Percentiles rank a stretch among this genome's conserved stretches.
Evolutionary conservation across 768 basidiomycete species (phyloP).

Genomic region (Baorangia bicolor): DNA sequence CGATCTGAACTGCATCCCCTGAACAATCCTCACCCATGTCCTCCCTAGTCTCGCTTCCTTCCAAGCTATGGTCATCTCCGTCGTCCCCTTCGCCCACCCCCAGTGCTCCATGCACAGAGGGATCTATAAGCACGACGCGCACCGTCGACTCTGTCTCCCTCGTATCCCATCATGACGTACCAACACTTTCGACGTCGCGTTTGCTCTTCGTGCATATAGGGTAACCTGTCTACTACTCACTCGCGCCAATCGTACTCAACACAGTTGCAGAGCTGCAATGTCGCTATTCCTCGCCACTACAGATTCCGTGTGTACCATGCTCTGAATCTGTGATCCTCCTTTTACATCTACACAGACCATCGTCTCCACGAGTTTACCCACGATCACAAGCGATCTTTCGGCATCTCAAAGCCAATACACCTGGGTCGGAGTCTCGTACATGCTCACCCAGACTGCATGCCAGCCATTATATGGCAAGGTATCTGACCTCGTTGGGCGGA

Average conservation of each 20-base stretch:
- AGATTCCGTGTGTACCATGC: slow-evolving; percentile 59
- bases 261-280: slow-evolving; percentile 60
- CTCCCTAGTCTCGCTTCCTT: slow-evolving; percentile 8
- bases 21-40: slow-evolving; percentile 17
- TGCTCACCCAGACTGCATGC: slow-evolving; percentile 83
- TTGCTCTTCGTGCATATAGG: slow-evolving; percentile 69
- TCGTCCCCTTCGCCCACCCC: slow-evolving; percentile 5
- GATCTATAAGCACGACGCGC: slow-evolving; percentile 16
- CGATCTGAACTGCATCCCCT: not conserved
- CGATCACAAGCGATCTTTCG: slow-evolving; percentile 66
- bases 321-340: not conserved
- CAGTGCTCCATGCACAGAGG: slow-evolving; percentile 17
- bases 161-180: slow-evolving; percentile 19
- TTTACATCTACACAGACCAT: slow-evolving; percentile 46
- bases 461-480: slow-evolving; percentile 81
- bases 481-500: slow-evolving; percentile 78
- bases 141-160: slow-evolving; percentile 25
- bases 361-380: slow-evolving; percentile 82
- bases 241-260: slow-evolving; percentile 12
- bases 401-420: slow-evolving; percentile 75
- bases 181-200: slow-evolving; percentile 49
- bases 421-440: slow-evolving; percentile 84
- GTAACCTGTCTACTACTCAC: slow-evolving; percentile 35
- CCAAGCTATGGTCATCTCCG: slow-evolving; percentile 3
- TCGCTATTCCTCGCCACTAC: slow-evolving; percentile 85